Conservation (phyloP, 2,329 filamentous ascomycete species). For the Claviceps sp. region DNA sequence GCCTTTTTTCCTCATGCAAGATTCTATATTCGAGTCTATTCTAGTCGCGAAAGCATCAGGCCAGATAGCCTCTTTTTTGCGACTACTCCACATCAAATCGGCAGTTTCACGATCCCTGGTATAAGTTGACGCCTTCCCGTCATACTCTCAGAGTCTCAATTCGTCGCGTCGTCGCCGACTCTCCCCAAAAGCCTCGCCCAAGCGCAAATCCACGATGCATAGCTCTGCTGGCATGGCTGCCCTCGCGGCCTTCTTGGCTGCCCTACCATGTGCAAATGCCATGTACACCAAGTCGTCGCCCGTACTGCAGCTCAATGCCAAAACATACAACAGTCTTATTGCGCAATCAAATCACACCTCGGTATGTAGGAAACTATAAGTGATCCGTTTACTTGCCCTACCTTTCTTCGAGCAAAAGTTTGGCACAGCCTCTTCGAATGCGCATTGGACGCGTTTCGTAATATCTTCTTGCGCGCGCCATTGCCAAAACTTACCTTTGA, state of each 20-base stretch:
- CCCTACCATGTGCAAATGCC: conserved; percentile 51
- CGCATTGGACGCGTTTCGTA: background rate
- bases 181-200: background rate
- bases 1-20: conserved; percentile 14
- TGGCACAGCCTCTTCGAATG: too few relatives aligned
- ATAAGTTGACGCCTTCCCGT: background rate
- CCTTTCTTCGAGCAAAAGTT: background rate
- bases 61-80: background rate
- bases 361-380: conserved; percentile 37
- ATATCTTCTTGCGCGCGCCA: background rate
- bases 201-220: conserved; percentile 30
- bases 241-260: conserved; percentile 46
- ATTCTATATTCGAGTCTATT: background rate
- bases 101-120: background rate
- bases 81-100: background rate
- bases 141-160: background rate
- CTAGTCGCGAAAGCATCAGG: background rate
- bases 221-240: conserved; percentile 32
- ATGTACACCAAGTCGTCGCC: conserved; percentile 79
- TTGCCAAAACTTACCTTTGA: background rate
- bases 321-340: conserved; percentile 71
- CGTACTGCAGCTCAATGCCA: conserved; percentile 68
- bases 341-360: conserved; percentile 83
- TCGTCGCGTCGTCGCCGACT: background rate
- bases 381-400: background rate